Base-by-base conservation (phyloP, 352 stramenopile genomes). In the Phytopythium mirpurense region DNA sequence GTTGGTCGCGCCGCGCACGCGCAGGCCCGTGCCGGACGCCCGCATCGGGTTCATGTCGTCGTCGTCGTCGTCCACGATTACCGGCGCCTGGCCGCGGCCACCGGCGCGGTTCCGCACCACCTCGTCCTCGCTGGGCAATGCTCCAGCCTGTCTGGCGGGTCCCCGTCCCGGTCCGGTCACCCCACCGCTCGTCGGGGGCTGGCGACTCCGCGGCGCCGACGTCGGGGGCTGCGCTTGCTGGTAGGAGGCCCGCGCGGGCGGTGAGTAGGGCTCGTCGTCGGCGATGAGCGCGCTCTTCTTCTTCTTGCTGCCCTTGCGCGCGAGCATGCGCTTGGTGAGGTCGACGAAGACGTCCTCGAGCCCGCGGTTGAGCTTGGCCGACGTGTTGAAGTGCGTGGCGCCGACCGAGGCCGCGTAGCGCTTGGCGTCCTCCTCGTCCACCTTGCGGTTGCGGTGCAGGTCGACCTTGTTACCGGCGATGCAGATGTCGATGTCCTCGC, bases 391-490 rank as follows among this genome's bases (percentile, higher is more conserved):
- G 67, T 97, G 86, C 43, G 73, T 75, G 35, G 90, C 90, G 24
- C 86, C 83, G 21, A 97, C 84, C 15, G 78, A 94, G 47, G 85
- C 80, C 14, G 90, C 88, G 64, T 96, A 97, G 44, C 74, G 66
- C 32, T 73, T 65, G 16, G 88, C 91, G 16, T 97, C 90, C 23
- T 88, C 75, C 52, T 95, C 78, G 38, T 72, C 72, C 24, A 98
- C 91, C 56, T 94, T 91, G 21, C 90, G 80, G 56, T 86, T 89
- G 35, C 83, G 83, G 59, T 96, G 86, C 35, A 97, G 63, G 63
- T 98, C 92, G 51, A 74, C 74, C 59, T 98, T 98, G 67, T 98
- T 98, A 38, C 90, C 92, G 15, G 88, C 89, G 63, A 98, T 97
- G 34, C 69, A 82, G 49, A 97, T 96, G 37, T 83, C 72, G 51